Conservation (phyloP, 352 stramenopile genomes). For the Phytopythium vexans region DNA sequence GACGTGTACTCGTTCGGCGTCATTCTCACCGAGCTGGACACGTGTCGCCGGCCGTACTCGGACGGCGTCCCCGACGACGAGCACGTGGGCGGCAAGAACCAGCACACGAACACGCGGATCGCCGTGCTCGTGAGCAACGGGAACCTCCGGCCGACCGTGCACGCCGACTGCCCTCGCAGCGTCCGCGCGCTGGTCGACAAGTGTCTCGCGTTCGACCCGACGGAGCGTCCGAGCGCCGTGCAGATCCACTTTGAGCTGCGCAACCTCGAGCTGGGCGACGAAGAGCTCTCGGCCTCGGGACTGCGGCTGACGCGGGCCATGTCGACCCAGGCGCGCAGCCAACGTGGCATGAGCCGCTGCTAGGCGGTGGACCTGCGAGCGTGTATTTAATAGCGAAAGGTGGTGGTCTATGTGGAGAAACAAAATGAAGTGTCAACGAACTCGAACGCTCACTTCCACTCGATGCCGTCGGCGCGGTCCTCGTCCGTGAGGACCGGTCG, state of each 20-base stretch:
- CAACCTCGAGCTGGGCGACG: slow-evolving; percentile 8
- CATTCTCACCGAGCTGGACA: slow-evolving; percentile 55
- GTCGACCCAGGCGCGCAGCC: slow-evolving; percentile 1
- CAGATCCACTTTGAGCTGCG: slow-evolving; percentile 67
- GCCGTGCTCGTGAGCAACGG: slow-evolving; percentile 51
- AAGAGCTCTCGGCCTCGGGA: slow-evolving; percentile 4
- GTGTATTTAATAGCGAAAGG: no score
- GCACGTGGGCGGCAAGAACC: slow-evolving; percentile 17
- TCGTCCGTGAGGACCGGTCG: slow-evolving; percentile 29
- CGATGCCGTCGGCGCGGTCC: slow-evolving; percentile 9
- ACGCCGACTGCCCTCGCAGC: slow-evolving; percentile 41
- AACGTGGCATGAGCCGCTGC: not conserved
- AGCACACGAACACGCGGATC: slow-evolving; percentile 42
- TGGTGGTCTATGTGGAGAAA: no score
- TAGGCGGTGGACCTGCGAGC: no score
- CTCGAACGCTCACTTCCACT: slow-evolving; percentile 10
- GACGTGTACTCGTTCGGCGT: slow-evolving; percentile 80
- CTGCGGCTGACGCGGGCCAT: slow-evolving; percentile 5
- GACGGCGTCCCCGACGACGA: slow-evolving; percentile 4
- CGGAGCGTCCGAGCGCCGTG: slow-evolving; percentile 58
- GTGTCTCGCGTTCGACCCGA: slow-evolving; percentile 50
- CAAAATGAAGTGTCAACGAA: no score
- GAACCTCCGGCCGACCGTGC: slow-evolving; percentile 39
- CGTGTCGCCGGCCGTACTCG: slow-evolving; percentile 22
- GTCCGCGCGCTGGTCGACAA: slow-evolving; percentile 45